Evolutionary conservation across 164 flowering plant species (phyloP).

Genomic region (Aristolochia contorta): DNA sequence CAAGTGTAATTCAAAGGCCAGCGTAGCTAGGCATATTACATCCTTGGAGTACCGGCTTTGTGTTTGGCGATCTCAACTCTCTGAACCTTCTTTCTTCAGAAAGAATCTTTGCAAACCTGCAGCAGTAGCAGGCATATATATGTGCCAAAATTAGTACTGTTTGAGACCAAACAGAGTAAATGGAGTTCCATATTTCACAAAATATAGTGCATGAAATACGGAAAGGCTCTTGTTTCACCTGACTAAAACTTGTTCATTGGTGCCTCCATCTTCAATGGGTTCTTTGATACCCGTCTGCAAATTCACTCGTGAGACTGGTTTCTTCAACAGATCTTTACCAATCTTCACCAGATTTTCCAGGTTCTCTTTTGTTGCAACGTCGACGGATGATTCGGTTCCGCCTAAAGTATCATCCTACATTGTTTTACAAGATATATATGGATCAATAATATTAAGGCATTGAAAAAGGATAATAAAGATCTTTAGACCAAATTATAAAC

Average conservation of each 20-base stretch:
- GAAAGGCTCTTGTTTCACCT: slow-evolving; percentile 6
- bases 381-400: too few relatives aligned
- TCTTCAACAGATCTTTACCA: not conserved
- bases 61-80: not conserved
- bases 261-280: slow-evolving; percentile 6
- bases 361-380: too few relatives aligned
- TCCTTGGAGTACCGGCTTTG: too few relatives aligned
- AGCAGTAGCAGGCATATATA: too few relatives aligned
- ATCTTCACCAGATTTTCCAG: slow-evolving; percentile 5
- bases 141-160: not conserved
- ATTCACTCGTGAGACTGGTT: slow-evolving; percentile 13
- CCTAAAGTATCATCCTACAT: too few relatives aligned
- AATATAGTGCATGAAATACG: not conserved
- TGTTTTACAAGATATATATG: too few relatives aligned
- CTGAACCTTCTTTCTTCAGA: slow-evolving; percentile 5
- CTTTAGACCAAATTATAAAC: too few relatives aligned
- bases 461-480: too few relatives aligned
- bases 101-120: slow-evolving; percentile 1
- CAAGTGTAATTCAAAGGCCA: not conserved
- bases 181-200: not conserved
- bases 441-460: too few relatives aligned
- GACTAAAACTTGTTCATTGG: slow-evolving; percentile 15
- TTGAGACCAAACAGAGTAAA: not conserved
- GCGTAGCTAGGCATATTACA: too few relatives aligned
- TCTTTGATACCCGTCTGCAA: slow-evolving; percentile 15